Base-by-base conservation (phyloP, 2,329 filamentous ascomycete genomes). In the Lachnellula suecica region DNA sequence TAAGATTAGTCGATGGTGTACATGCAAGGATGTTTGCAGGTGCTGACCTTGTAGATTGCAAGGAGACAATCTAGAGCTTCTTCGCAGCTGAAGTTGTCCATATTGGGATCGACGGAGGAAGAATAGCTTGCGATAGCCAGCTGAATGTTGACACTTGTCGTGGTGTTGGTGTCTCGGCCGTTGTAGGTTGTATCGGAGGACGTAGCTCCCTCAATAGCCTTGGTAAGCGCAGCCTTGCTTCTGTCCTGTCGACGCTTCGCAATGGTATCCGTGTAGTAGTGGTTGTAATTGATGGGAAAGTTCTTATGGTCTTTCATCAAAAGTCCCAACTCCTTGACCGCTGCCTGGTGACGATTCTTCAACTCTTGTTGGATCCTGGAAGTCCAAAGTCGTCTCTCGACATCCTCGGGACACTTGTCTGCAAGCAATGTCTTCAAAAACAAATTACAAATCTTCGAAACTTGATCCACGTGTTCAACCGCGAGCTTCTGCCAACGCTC, bases 401-500 rank as follows among this genome's bases (percentile, higher is more conserved):
- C 35, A 34, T 53, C 51, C 20, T 53, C 37, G n/a, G 51, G 46
- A 19, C 45, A 49, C n/a, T 49, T 49, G 10, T 25, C 5, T 9
- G 19, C 27, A 1, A 53, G 45, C 2, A 49, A 19, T 0, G 15
- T 22, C 19, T 42, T 44, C 11, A 57, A 15, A n/a, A 52, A 57
- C 4, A 40, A 17, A 1, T 31, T 3, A 77, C 57, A 44, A 77
- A 74, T 3, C 57, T 50, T 27, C 63, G 60, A 38, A 69, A 68
- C 1, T 63, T 59, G 0, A 57, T 43, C 34, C 37, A 76, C 66
- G 48, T 76, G 72, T 0, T 56, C 2, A 37, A 48, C 2, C 66
- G 70, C 50, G 2, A 78, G 71, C 0, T 51, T 27, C 38, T 73
- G 64, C 85, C 83, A 88, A 0, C 75, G 77, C 6, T 58, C 49